These are phyloP conservation scores for Umbelopsis isabellina DNA, from an alignment of 192 early-diverging fungal genomes.

Conservation along the genomic window DNA sequence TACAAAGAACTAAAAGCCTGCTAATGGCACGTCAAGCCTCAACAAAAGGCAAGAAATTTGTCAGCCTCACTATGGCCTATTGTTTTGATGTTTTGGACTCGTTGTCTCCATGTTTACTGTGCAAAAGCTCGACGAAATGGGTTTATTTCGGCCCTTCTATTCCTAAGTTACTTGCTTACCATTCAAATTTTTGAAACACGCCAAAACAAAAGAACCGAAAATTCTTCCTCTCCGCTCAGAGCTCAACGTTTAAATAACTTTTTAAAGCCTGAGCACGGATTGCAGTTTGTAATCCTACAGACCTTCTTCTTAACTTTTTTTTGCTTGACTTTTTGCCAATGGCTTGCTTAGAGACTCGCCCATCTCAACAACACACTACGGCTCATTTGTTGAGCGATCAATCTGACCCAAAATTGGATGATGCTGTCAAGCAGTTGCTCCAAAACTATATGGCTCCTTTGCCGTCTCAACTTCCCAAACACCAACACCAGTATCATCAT, in stretches of 20 bases:
- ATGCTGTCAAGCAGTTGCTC: not conserved
- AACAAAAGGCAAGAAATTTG: too few species aligned
- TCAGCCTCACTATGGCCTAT: too few species aligned
- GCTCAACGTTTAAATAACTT: not conserved
- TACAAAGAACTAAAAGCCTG: too few species aligned
- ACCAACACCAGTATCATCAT: constrained; percentile 8
- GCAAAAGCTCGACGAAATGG: too few species aligned
- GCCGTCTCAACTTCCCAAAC: not conserved
- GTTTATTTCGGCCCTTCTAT: too few species aligned
- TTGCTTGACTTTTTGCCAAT: not conserved
- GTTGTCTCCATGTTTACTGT: too few species aligned
- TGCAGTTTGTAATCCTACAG: not conserved
- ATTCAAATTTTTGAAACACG: too few species aligned
- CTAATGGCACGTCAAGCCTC: too few species aligned
- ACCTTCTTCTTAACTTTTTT: not conserved
- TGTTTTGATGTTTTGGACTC: too few species aligned
- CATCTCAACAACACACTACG: not conserved
- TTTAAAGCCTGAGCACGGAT: not conserved
- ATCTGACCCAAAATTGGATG: not conserved
- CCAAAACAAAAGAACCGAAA: too few species aligned
- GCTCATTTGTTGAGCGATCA: not conserved
- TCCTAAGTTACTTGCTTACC: too few species aligned
- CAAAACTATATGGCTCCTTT: not conserved
- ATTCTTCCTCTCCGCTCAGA: not conserved
- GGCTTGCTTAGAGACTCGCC: not conserved